phyloP scores from a whole-genome alignment of 768 basidiomycete species.

The Naganishia onofrii region DNA sequence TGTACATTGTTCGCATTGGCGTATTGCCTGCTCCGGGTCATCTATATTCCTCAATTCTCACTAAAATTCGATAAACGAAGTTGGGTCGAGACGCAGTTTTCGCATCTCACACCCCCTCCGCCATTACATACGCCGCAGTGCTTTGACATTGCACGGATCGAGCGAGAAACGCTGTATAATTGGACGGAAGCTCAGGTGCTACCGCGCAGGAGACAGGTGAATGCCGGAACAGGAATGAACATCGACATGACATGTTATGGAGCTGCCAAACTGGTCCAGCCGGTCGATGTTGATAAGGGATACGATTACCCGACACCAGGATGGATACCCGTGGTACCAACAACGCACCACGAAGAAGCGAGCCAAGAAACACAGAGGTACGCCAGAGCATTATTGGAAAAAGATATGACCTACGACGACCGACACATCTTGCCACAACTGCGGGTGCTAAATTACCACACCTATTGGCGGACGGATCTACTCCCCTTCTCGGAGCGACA shows the following conservation, averaged over 20 bases:
- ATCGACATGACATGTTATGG: slow-evolving; percentile 88
- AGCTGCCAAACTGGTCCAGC: slow-evolving; percentile 77
- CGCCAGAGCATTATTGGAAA: not conserved
- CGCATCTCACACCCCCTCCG: slow-evolving; percentile 13
- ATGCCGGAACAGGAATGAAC: slow-evolving; percentile 74
- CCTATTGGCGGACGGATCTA: slow-evolving; percentile 91
- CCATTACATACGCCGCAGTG: slow-evolving; percentile 28
- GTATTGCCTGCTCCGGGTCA: slow-evolving; percentile 5
- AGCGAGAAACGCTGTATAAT: slow-evolving; percentile 43
- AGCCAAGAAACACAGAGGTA: not conserved
- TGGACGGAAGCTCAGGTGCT: slow-evolving; percentile 50
- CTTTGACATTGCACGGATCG: slow-evolving; percentile 43
- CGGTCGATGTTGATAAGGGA: not conserved
- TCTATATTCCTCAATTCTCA: slow-evolving; percentile 13
- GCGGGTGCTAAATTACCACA: slow-evolving; percentile 67
- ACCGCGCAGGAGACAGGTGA: slow-evolving; percentile 66
- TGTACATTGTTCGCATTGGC: not conserved
- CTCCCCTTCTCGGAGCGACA: slow-evolving; percentile 76
- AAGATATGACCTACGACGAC: not conserved
- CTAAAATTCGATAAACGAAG: slow-evolving; percentile 15
- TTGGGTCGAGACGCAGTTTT: slow-evolving; percentile 11
- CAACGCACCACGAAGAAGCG: not conserved
- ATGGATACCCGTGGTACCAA: slow-evolving; percentile 6
- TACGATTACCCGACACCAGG: slow-evolving; percentile 18
- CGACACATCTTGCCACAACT: slow-evolving; percentile 35